phyloP scores from a whole-genome alignment of 2,329 filamentous ascomycete species.

The Colletotrichum sansevieriae region DNA sequence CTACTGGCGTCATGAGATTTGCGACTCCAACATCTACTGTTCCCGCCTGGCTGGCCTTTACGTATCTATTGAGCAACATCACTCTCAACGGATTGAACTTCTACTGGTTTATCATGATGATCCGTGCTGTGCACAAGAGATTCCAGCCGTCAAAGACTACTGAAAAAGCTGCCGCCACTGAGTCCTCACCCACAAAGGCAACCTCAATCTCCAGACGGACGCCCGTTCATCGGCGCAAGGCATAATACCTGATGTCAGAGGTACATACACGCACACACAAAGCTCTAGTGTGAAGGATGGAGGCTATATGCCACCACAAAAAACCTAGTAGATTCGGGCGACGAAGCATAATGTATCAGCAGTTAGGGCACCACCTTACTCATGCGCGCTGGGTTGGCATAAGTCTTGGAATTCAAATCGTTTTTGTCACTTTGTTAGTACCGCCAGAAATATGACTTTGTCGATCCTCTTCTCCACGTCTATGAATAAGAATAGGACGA shows the following conservation, averaged over 20 bases:
- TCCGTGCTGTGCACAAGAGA: slow-evolving; percentile 80
- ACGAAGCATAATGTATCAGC: no score
- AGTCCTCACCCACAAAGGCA: slow-evolving; percentile 49
- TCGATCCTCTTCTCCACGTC: no score
- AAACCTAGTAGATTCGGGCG: no score
- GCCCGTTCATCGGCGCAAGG: slow-evolving; percentile 49
- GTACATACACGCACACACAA: no score
- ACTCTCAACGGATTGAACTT: slow-evolving; percentile 83
- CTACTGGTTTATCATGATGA: slow-evolving; percentile 91
- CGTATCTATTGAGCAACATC: slow-evolving; percentile 79
- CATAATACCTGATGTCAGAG: slow-evolving; percentile 33
- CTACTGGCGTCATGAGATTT: slow-evolving; percentile 62
- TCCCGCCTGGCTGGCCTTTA: slow-evolving; percentile 76
- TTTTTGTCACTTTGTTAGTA: no score
- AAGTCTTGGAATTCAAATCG: no score
- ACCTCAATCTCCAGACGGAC: slow-evolving; percentile 46
- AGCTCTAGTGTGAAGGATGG: no score
- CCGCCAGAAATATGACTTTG: no score
- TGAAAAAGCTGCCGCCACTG: slow-evolving; percentile 18
- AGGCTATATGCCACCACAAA: no score
- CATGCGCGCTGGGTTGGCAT: no score
- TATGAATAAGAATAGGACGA: no score
- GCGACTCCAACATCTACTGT: slow-evolving; percentile 64
- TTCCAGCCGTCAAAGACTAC: slow-evolving; percentile 59
- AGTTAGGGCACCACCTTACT: no score